Conservation (phyloP, 2,329 filamentous ascomycete species). For the Claviceps sp. region DNA sequence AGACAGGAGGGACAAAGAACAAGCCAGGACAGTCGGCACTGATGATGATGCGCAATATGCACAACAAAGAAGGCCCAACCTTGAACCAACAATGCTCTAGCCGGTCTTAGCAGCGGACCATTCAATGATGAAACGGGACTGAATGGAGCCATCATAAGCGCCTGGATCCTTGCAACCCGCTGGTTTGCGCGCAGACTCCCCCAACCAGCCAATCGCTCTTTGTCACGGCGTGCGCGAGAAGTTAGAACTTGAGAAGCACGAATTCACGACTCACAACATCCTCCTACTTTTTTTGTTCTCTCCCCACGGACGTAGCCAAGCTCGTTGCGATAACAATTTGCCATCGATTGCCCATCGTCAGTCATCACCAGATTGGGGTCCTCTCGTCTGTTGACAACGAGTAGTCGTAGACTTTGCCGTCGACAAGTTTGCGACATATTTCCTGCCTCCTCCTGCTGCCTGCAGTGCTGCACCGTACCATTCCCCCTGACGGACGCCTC, state of each 20-base stretch:
- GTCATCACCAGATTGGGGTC: no score
- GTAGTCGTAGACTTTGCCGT: no score
- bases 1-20: no score
- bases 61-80: no score
- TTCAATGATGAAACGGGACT: neutral
- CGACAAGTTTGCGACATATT: no score
- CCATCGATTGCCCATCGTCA: no score
- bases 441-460: neutral
- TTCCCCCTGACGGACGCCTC: constrained; percentile 4
- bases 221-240: neutral
- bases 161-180: neutral
- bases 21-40: no score
- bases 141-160: neutral
- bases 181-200: neutral
- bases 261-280: neutral
- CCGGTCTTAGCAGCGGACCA: neutral
- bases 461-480: neutral
- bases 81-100: no score
- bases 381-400: no score
- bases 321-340: no score
- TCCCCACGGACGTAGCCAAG: neutral
- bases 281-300: neutral
- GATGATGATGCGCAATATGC: no score
- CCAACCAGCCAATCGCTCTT: neutral
- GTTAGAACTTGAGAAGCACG: neutral